Evolutionary conservation across 805 yeast genomes (phyloP), one percentile per base, ranked within the genome.

Genomic region (Wickerhamomyces xylosicus): DNA sequence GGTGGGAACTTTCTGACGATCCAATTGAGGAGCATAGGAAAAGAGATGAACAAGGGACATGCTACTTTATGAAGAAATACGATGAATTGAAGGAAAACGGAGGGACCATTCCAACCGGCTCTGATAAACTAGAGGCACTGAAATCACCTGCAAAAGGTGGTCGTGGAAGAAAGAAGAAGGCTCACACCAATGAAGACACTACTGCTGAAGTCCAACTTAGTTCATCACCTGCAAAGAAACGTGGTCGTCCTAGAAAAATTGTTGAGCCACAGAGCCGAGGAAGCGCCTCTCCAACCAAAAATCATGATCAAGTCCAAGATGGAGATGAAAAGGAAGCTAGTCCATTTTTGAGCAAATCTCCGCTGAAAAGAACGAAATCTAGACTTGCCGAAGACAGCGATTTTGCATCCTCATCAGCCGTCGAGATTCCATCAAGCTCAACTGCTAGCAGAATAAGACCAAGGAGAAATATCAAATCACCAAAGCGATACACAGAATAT

Each of bases 1-100:
- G 86, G 3, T 84, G 94, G 94, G 83, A 72, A 41, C 53, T 58
- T 1, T 66, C 62, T 2, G 92, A 85, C 56, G 75, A 71, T 41
- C 90, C 89, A 0, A 42, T 67, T 8, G 62, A 47, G 14, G 86
- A 77, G 46, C 92, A 83, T 51, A 44, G 50, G n/a, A 56, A 59
- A 38, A 53, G 72, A 37, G 56, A 60, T 18, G 64, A 63, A 3
- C 50, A 61, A 20, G 36, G 61, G 25, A 41, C 33, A 1, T 67
- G 81, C 54, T 58, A 62, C 45, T 58, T 66, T 31, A 33, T 54
- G 15, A 31, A 39, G 2, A 34, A 37, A 17, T 16, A 41, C 3
- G 33, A 35, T 17, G 18, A 21, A 5, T 11, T 25, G 14, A 25
- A 25, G 29, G 14, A 5, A 9, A 10, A 11, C 4, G 29, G 29